Evolutionary conservation across 2,329 filamentous ascomycete genomes (phyloP), one percentile per base, ranked within the genome.

Genomic region (Colletotrichum sp.): DNA sequence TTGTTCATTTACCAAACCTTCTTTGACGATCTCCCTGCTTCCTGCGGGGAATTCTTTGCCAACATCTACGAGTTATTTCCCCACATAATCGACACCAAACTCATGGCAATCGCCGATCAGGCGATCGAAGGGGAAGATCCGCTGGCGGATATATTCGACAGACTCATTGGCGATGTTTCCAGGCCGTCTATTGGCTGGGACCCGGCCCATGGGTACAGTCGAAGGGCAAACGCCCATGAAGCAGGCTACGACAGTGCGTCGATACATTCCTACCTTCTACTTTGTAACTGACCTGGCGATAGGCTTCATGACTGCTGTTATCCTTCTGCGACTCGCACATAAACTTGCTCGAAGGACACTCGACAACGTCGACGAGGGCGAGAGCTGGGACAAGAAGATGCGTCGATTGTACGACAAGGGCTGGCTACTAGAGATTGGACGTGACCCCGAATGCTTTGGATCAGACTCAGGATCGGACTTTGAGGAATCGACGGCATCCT

Each of bases 1-100:
- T 88, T 91, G 43, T 93, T 93, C 79, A 82, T 94, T 43, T 92
- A 93, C 81, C 83, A 86, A n/a, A 89, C 88, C 2, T 94, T 94
- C 81, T 85, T 93, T 66, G 91, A 90, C 2, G 77, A 83, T 2
- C 83, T 94, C 3, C 93, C 92, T 0, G 82, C 85, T 4, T 89
- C 84, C 0, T 81, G 93, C 2, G 84, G 87, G 4, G 88, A 88
- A 26, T 94, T 94, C 63, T 84, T 87, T 52, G 75, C 81, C 8
- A 80, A 83, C 3, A 85, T 93, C 3, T 88, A 92, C 77, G 79
- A 82, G 2, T 78, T 90, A 4, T 86, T 88, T 52, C 85, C 87
- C 1, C 81, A 83, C 3, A 86, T 93, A 34, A 83, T 92, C 15
- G 92, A 93, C 78, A 93, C 92, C 0, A 93, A 93, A 77, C 92